Evolutionary conservation across 208 protist genomes (phyloP).

Genomic region (Trypanosoma vivax): DNA sequence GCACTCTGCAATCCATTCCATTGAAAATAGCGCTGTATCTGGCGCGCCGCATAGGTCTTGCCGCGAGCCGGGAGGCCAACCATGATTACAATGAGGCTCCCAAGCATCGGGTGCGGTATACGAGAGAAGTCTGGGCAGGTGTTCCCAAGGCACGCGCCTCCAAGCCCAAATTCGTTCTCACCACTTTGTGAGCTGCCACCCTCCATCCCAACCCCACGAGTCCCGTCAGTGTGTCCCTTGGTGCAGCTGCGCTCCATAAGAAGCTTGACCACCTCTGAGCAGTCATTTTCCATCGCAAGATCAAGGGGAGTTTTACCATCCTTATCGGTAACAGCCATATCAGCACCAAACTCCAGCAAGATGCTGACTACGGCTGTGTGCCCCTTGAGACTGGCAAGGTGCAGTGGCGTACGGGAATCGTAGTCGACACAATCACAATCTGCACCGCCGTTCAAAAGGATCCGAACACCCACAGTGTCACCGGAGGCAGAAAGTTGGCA

Average conservation of each 20-base stretch:
- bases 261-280: slow-evolving; percentile 40
- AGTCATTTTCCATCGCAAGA: slow-evolving; percentile 55
- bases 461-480: slow-evolving; percentile 55
- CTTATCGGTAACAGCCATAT: slow-evolving; percentile 37
- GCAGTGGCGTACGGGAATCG: slow-evolving; percentile 68
- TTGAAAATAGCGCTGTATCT: slow-evolving; percentile 87
- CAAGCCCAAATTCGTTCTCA: slow-evolving; percentile 10
- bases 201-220: background rate
- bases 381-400: slow-evolving; percentile 67
- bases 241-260: slow-evolving; percentile 23
- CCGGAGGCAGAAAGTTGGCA: slow-evolving; percentile 67
- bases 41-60: slow-evolving; percentile 86
- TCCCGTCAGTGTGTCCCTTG: slow-evolving; percentile 17
- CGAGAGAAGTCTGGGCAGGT: slow-evolving; percentile 58
- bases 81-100: slow-evolving; percentile 87
- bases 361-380: slow-evolving; percentile 43
- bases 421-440: slow-evolving; percentile 80
- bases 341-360: slow-evolving; percentile 66
- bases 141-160: slow-evolving; percentile 22
- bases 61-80: slow-evolving; percentile 82
- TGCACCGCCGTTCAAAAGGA: slow-evolving; percentile 61
- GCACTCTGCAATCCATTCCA: slow-evolving; percentile 80
- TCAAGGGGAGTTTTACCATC: slow-evolving; percentile 57
- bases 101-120: slow-evolving; percentile 79
- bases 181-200: background rate